Evolutionary conservation across 352 stramenopile genomes (phyloP), one percentile per base, ranked within the genome.

Genomic region (Globisporangium nagaii): DNA sequence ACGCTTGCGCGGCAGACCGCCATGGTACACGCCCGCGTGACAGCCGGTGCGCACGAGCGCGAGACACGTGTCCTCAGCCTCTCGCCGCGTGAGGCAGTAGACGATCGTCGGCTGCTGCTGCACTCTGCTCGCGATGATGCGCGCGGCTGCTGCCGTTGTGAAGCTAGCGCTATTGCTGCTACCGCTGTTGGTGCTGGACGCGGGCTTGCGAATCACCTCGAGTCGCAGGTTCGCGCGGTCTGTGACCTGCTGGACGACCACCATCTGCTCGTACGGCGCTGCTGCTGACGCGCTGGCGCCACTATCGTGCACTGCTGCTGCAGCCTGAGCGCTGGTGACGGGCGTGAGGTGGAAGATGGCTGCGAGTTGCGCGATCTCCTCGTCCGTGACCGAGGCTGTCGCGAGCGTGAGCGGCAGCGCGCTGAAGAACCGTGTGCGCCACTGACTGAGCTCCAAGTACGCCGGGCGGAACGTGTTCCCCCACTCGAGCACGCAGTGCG

Each of bases 401-500:
- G 77, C 73, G 28, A 93, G 58, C 11, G 83, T 91, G 36, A 93
- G 47, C 1, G 83, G 83, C 1, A 91, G 61, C 28, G 73, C 47
- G 13, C 44, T 60, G 25, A 88, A 70, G 36, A 70, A 56, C 27
- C 68, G 63, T 4, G 60, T 60, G 50, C 77, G 79, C 70, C 74
- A 90, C 8, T 69, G 75, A 28, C 75, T 69, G 3, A 93, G 50
- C 54, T 86, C 62, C 35, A 93, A 43, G 53, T 91, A 93, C 47
- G 66, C 68, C 7, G 83, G 81, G 3, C 80, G 75, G 50, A 93
- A 93, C 13, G 75, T 69, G 58, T 80, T 87, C 3, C 80, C 80
- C 83, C 83, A 93, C 60, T 93, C 80, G 25, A 90, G 51, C 0
- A 93, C 65, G 51, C 83, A 91, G 44, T 93, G 83, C 6, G 80